Percentiles rank a stretch among this genome's conserved stretches.
phyloP scores from a whole-genome alignment of 371 early-diverging fungal species.

The Actinomucor elegans region DNA sequence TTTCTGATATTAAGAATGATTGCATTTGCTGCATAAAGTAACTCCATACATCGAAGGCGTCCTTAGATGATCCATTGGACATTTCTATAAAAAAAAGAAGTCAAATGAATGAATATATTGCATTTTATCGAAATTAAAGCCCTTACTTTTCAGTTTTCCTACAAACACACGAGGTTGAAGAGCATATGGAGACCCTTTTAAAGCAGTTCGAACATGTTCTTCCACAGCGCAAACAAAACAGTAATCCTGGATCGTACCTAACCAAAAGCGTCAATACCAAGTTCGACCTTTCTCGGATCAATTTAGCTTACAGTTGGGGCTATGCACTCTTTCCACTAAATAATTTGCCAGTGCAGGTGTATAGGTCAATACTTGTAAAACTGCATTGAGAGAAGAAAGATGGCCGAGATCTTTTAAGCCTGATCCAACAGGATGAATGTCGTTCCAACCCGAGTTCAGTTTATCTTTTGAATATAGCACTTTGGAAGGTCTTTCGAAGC shows the following conservation, averaged over 20 bases:
- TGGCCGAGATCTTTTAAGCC: conserved; percentile 93
- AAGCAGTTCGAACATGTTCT: conserved; percentile 46
- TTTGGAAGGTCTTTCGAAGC: conserved; percentile 66
- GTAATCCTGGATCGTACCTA: conserved; percentile 60
- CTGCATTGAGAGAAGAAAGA: conserved; percentile 91
- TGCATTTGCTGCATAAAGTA: conserved; percentile 67
- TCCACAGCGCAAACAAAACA: conserved; percentile 72
- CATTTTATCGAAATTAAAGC: not conserved
- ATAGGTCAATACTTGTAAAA: conserved; percentile 87
- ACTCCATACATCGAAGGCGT: conserved; percentile 81
- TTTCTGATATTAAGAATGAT: conserved; percentile 31
- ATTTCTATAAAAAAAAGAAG: conserved; percentile 68
- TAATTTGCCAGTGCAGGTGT: conserved; percentile 83
- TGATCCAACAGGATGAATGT: conserved; percentile 68
- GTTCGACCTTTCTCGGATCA: not conserved
- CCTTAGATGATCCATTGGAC: conserved; percentile 75
- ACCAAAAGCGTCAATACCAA: too few species aligned
- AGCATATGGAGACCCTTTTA: conserved; percentile 32
- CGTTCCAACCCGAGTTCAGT: conserved; percentile 58
- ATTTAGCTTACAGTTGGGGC: conserved; percentile 51
- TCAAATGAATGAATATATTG: not conserved
- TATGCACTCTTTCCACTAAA: conserved; percentile 62
- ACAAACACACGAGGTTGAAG: conserved; percentile 70
- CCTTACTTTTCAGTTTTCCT: conserved; percentile 67
- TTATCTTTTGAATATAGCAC: conserved; percentile 57